phyloP scores from a whole-genome alignment of 805 yeast genomes.

The Metschnikowia lochheadii region DNA sequence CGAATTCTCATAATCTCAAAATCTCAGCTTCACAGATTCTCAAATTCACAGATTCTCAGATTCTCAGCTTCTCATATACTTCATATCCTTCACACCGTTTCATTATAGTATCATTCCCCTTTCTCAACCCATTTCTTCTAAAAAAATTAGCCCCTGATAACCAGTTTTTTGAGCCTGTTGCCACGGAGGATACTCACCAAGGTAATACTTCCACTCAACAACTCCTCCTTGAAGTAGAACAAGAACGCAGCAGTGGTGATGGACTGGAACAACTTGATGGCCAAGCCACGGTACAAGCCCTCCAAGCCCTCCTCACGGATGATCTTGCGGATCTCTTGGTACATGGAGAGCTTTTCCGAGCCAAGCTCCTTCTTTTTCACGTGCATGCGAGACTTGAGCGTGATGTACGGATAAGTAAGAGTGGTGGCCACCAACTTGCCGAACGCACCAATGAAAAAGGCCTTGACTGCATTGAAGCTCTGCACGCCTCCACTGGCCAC shows the following conservation, averaged over 20 bases:
- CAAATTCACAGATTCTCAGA: too few species aligned
- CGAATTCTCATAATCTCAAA: too few species aligned
- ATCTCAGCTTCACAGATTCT: too few species aligned
- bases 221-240: conserved; percentile 86
- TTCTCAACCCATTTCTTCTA: too few species aligned
- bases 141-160: neutral
- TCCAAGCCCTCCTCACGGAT: conserved; percentile 65
- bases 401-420: conserved; percentile 86
- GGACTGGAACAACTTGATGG: conserved; percentile 76
- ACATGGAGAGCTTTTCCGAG: conserved; percentile 34
- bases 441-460: conserved; percentile 82
- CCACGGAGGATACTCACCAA: conserved; percentile 41
- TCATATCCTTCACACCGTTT: too few species aligned
- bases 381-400: conserved; percentile 87
- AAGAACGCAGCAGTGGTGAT: conserved; percentile 86
- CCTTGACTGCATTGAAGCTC: conserved; percentile 65
- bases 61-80: too few species aligned
- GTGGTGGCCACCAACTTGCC: conserved; percentile 89
- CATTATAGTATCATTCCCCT: too few species aligned
- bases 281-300: conserved; percentile 78
- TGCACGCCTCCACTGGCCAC: conserved; percentile 47
- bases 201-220: conserved; percentile 55
- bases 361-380: conserved; percentile 37
- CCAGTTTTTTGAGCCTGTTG: conserved; percentile 3
- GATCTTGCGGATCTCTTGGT: conserved; percentile 53